These are phyloP conservation scores for Sugiyamaella chiloensis DNA, from an alignment of 805 yeast species.

Conservation along the genomic window DNA sequence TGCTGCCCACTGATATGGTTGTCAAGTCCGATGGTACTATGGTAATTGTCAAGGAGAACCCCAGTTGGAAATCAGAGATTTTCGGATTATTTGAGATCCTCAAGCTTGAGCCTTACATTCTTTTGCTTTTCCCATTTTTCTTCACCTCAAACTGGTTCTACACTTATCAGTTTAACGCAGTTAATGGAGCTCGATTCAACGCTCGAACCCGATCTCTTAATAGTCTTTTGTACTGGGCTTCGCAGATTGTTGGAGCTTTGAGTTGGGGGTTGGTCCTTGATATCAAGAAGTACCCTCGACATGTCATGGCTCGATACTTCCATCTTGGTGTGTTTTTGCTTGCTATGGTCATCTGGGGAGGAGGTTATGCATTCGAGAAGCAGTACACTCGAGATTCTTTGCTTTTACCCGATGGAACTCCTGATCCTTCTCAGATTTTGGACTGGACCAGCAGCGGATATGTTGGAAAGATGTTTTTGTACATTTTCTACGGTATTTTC, in stretches of 20 bases:
- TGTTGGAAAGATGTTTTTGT: constrained; percentile 59
- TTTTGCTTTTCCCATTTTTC: constrained; percentile 57
- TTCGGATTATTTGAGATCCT: constrained; percentile 40
- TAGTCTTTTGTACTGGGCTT: constrained; percentile 57
- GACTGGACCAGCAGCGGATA: constrained; percentile 48
- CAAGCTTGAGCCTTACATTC: constrained; percentile 43
- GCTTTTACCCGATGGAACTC: constrained; percentile 16
- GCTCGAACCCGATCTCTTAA: constrained; percentile 60
- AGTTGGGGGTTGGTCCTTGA: constrained; percentile 50
- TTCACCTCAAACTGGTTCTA: constrained; percentile 64
- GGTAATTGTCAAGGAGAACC: constrained; percentile 45
- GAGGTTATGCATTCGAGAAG: constrained; percentile 50
- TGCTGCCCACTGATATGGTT: constrained; percentile 51
- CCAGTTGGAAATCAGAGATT: constrained; percentile 46
- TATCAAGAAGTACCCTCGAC: constrained; percentile 40
- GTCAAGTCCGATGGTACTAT: constrained; percentile 48
- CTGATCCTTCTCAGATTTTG: constrained; percentile 31
- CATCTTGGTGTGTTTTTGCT: constrained; percentile 38
- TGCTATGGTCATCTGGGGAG: constrained; percentile 56
- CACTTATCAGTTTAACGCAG: constrained; percentile 60
- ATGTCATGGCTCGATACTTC: constrained; percentile 45
- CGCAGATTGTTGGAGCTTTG: constrained; percentile 58
- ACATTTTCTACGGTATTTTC: constrained; percentile 57
- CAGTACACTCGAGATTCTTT: constrained; percentile 41
- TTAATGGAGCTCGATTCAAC: constrained; percentile 54